phyloP scores from a whole-genome alignment of 208 protist genomes.

The Wallacemonas collosoma region DNA sequence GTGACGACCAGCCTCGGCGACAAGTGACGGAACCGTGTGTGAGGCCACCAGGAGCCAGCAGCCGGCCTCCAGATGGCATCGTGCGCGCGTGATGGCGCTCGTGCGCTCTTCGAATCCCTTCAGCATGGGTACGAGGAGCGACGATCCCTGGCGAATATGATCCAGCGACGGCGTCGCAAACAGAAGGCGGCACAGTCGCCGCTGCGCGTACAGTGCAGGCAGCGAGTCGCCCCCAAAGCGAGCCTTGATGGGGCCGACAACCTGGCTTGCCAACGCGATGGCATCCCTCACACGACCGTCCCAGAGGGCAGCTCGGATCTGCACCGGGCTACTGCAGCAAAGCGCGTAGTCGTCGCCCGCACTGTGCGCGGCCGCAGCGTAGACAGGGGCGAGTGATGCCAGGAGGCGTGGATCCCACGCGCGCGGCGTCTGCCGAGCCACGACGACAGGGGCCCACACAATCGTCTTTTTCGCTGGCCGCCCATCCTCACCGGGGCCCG shows the following conservation, averaged over 20 bases:
- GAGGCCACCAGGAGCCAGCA: constrained; percentile 35
- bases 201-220: constrained; percentile 27
- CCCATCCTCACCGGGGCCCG: background rate
- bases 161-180: constrained; percentile 24
- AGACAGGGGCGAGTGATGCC: constrained; percentile 22
- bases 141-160: constrained; percentile 25
- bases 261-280: constrained; percentile 19
- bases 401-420: constrained; percentile 29
- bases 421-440: constrained; percentile 31
- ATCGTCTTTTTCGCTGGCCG: constrained; percentile 21
- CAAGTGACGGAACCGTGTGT: constrained; percentile 26
- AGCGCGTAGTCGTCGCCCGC: constrained; percentile 23
- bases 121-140: constrained; percentile 22
- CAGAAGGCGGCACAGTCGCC: constrained; percentile 32
- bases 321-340: constrained; percentile 28
- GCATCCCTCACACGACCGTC: constrained; percentile 23
- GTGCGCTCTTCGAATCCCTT: constrained; percentile 19
- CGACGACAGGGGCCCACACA: constrained; percentile 39
- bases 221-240: constrained; percentile 25
- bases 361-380: constrained; percentile 2
- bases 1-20: constrained; percentile 45
- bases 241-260: constrained; percentile 9
- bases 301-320: constrained; percentile 31
- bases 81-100: constrained; percentile 20
- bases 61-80: constrained; percentile 34